Conservation (phyloP, 352 stramenopile genomes). For the Peronosclerospora sorghi region DNA sequence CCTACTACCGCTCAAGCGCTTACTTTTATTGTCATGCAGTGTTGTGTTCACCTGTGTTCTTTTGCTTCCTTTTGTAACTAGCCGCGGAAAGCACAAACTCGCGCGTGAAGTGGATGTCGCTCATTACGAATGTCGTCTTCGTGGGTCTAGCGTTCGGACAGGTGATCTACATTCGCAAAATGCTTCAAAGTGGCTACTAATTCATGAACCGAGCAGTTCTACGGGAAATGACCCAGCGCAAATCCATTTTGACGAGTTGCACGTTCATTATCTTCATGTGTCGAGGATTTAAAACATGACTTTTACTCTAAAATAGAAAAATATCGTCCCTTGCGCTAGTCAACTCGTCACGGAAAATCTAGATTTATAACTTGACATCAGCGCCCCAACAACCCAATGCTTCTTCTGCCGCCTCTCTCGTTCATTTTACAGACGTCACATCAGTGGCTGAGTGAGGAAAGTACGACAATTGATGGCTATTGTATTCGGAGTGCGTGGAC, state of each 20-base stretch:
- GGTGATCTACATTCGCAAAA: conserved; percentile 74
- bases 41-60: conserved; percentile 1
- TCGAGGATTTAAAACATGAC: conserved; percentile 5
- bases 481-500: conserved; percentile 85
- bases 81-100: conserved; percentile 66
- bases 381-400: conserved; percentile 63
- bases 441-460: conserved; percentile 40
- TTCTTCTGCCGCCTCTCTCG: conserved; percentile 57
- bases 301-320: conserved; percentile 13
- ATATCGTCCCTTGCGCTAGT: conserved; percentile 1
- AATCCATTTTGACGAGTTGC: conserved; percentile 1
- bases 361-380: conserved; percentile 24
- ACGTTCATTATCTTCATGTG: conserved; percentile 3
- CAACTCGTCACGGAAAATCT: not conserved
- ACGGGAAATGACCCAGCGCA: not conserved
- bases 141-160: conserved; percentile 68
- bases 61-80: conserved; percentile 13
- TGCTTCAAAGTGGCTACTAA: conserved; percentile 73
- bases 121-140: conserved; percentile 71
- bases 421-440: conserved; percentile 37
- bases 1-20: not conserved
- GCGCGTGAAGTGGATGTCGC: conserved; percentile 75
- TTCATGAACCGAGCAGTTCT: not conserved
- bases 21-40: not conserved
- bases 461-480: conserved; percentile 63